Percentiles rank a stretch among this genome's conserved stretches.
phyloP scores from a whole-genome alignment of 2,329 filamentous ascomycete species.

The Trichoderma sp. region DNA sequence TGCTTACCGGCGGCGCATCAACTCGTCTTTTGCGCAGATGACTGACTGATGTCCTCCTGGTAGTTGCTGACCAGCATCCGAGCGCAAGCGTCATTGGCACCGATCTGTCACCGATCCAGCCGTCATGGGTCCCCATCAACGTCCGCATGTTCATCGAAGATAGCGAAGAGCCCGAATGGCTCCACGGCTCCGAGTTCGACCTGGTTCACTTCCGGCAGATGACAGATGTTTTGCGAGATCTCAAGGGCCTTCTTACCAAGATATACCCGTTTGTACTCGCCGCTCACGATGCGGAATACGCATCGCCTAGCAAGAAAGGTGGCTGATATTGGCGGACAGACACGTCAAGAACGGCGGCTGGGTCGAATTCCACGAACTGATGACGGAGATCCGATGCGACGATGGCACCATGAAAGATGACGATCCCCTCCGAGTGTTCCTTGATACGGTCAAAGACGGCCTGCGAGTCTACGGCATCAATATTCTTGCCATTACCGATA shows the following conservation, averaged over 20 bases:
- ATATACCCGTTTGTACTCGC: slow-evolving; percentile 40
- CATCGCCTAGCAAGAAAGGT: too few species aligned
- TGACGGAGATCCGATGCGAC: slow-evolving; percentile 47
- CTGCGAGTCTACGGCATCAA: slow-evolving; percentile 45
- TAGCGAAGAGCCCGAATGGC: slow-evolving; percentile 60
- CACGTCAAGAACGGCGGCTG: slow-evolving; percentile 53
- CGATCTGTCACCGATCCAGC: slow-evolving; percentile 52
- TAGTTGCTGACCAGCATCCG: slow-evolving; percentile 48
- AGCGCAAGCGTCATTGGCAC: slow-evolving; percentile 46
- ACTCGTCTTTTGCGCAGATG: slow-evolving; percentile 23
- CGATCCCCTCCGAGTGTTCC: slow-evolving; percentile 43
- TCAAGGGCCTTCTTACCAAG: slow-evolving; percentile 50
- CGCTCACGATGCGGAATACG: not conserved
- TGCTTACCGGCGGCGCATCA: not conserved
- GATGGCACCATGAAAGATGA: slow-evolving; percentile 48
- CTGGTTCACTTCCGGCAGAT: slow-evolving; percentile 56
- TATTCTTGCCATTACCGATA: slow-evolving; percentile 40
- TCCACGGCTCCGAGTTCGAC: slow-evolving; percentile 56
- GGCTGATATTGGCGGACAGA: slow-evolving; percentile 34
- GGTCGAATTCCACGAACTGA: slow-evolving; percentile 54
- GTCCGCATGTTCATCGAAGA: slow-evolving; percentile 66
- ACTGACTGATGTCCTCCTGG: not conserved
- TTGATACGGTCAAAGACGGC: slow-evolving; percentile 39
- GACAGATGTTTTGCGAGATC: slow-evolving; percentile 55
- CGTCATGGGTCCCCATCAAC: slow-evolving; percentile 58